Base-by-base conservation (phyloP, 2,329 filamentous ascomycete species). In the Sclerotinia nivalis region DNA sequence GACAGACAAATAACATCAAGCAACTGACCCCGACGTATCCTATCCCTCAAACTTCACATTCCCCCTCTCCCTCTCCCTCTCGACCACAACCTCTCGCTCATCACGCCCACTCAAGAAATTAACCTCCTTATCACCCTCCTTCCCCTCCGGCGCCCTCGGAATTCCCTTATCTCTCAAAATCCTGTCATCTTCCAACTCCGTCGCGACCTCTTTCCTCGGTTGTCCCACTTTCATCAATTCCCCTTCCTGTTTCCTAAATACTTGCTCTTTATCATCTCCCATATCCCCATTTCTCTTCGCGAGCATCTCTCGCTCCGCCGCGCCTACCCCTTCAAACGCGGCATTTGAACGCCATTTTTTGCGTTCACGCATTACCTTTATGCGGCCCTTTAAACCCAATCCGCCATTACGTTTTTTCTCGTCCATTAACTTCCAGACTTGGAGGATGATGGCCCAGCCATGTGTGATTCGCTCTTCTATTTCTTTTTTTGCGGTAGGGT, bases 261-360 rank as follows among this genome's bases (percentile, higher is more conserved):
- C 81, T 18, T 18, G 40, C 69, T 82, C 85, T 74, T 86, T 83
- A 69, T 87, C 86, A 31, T 73, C 76, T 6, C 22, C 45, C 10
- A 9, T 12, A 6, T 83, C 80, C 18, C 80, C 80, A 10, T 80
- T 82, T 45, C 77, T 80, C 70, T 86, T 76, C 31, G 83, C 83
- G n/a, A 81, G 79, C 15, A 87, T 78, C 0, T 82, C 82, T 69
- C 75, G 77, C 71, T 82, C 79, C 0, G 85, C 85, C 28, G 79
- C 79, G 4, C 83, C 80, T 7, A 84, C 81, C 67, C 81, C 84
- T 74, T 86, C 83, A 69, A 87, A 86, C 2, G 71, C 74, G 1
- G 74, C 75, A 47, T 72, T 72, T 9, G 82, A 80, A 22, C 79
- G 80, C 4, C 80, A 82, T 54, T 81, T 78, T 13, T 81, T 82